Percentiles rank a stretch among this genome's conserved stretches.
Evolutionary conservation across 1,139 yeast genomes (phyloP).

Genomic region (Geotrichum macrosporum): DNA sequence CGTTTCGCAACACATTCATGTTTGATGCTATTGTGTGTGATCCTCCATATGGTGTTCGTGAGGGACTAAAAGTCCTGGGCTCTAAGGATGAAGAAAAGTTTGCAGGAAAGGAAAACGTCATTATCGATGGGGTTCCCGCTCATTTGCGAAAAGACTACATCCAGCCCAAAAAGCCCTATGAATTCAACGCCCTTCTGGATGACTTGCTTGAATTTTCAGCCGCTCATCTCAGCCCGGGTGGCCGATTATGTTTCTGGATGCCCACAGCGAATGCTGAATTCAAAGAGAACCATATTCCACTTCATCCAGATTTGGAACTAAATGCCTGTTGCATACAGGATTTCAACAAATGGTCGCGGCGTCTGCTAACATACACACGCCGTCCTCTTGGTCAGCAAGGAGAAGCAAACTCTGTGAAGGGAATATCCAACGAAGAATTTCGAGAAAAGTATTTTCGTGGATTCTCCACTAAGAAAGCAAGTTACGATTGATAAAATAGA

Average conservation of each 20-base stretch:
- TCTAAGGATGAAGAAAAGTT: constrained; percentile 59
- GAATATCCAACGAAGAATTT: constrained; percentile 50
- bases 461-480: constrained; percentile 42
- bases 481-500: not conserved
- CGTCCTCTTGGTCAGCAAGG: constrained; percentile 60
- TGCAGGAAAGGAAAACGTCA: constrained; percentile 64
- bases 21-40: constrained; percentile 88
- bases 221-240: constrained; percentile 62
- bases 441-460: constrained; percentile 77
- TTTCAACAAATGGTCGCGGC: constrained; percentile 88
- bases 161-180: constrained; percentile 90
- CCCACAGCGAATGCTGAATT: constrained; percentile 93
- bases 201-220: constrained; percentile 75
- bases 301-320: constrained; percentile 67
- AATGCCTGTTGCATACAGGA: constrained; percentile 77
- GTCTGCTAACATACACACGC: constrained; percentile 75
- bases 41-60: constrained; percentile 97
- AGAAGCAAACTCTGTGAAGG: constrained; percentile 44
- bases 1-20: constrained; percentile 57
- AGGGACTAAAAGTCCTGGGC: constrained; percentile 90
- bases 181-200: constrained; percentile 66
- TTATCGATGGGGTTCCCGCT: constrained; percentile 75
- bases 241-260: constrained; percentile 94
- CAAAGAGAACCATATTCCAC: constrained; percentile 66
- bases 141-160: constrained; percentile 76